Evolutionary conservation across 192 early-diverging fungal genomes (phyloP).

Genomic region (Coemansia aciculifera): DNA sequence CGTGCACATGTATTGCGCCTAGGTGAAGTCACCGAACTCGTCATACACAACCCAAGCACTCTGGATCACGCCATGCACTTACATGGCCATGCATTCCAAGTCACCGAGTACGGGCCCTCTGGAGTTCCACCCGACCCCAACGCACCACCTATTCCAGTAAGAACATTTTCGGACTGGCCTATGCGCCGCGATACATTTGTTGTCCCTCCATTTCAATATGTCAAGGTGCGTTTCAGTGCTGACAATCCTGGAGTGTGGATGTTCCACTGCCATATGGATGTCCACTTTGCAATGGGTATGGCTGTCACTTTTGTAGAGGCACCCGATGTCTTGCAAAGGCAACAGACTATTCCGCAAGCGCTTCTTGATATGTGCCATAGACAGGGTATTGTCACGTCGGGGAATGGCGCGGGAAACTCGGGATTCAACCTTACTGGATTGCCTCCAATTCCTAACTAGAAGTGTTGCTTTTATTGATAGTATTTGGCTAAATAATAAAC

Average conservation of each 20-base stretch:
- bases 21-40: constrained; percentile 55
- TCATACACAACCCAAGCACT: constrained; percentile 71
- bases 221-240: constrained; percentile 66
- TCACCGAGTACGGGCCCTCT: constrained; percentile 60
- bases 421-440: constrained; percentile 60
- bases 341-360: constrained; percentile 48
- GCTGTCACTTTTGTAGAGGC: constrained; percentile 69
- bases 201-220: constrained; percentile 59
- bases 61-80: constrained; percentile 75
- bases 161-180: constrained; percentile 66
- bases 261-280: constrained; percentile 72
- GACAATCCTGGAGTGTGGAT: constrained; percentile 84
- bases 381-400: constrained; percentile 57
- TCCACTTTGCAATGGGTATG: constrained; percentile 67
- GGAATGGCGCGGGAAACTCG: constrained; percentile 73
- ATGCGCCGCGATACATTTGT: constrained; percentile 60
- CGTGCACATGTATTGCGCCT: constrained; percentile 23
- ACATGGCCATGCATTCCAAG: constrained; percentile 78
- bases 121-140: constrained; percentile 3
- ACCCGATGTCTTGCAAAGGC: constrained; percentile 58
- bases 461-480: no score
- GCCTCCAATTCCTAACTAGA: no score
- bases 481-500: no score
- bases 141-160: constrained; percentile 61
- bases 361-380: constrained; percentile 60